Evolutionary conservation across 371 early-diverging fungal species (phyloP).

Genomic region (Rhizomucor pusillus): DNA sequence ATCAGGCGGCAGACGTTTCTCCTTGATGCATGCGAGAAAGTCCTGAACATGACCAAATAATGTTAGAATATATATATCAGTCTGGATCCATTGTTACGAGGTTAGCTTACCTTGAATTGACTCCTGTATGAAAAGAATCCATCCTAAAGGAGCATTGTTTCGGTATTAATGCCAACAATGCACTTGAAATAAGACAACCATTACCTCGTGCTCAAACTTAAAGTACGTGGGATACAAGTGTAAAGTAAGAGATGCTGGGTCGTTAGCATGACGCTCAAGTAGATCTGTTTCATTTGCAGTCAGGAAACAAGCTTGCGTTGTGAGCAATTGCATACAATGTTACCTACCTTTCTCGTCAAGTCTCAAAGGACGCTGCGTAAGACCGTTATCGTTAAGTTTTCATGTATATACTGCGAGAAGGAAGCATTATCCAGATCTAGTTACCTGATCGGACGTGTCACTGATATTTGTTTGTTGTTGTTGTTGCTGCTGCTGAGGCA

Average conservation of each 20-base stretch:
- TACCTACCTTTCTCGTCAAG: conserved; percentile 19
- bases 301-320: no score
- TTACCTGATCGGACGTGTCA: conserved; percentile 9
- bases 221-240: conserved; percentile 64
- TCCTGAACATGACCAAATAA: conserved; percentile 30
- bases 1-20: conserved; percentile 54
- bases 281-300: conserved; percentile 33
- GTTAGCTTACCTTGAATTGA: conserved; percentile 53
- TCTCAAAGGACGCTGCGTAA: conserved; percentile 10
- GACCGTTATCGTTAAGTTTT: neutral
- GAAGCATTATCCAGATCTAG: neutral
- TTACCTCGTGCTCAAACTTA: conserved; percentile 64
- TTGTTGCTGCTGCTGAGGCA: conserved; percentile 12
- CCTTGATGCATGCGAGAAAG: conserved; percentile 54
- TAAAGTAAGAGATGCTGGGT: conserved; percentile 52
- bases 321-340: no score
- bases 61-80: neutral
- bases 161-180: neutral
- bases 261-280: conserved; percentile 37
- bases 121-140: conserved; percentile 65
- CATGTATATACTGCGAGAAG: neutral
- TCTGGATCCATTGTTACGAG: neutral
- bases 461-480: conserved; percentile 1
- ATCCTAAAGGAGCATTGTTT: conserved; percentile 29
- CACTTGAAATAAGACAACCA: neutral